Evolutionary conservation across 306 rosid species (phyloP), one percentile per base, ranked within the genome.

Genomic region (Lupinus albus): DNA sequence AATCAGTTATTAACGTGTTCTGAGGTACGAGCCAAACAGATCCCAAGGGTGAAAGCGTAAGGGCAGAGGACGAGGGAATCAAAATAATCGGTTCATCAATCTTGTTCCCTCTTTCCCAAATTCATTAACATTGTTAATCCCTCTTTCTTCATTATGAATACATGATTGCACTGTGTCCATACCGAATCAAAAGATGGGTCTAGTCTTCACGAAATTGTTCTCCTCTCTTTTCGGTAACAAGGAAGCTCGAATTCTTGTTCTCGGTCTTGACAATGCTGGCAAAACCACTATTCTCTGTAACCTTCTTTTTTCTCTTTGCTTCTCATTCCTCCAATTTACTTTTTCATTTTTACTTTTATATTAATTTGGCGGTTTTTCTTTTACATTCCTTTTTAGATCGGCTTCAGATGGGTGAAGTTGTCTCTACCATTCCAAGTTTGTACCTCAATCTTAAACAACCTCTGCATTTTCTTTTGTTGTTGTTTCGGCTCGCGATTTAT

Each of bases 401-500:
- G 91, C 97, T 94, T 38, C 99, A 94, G 89, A 94, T 94, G 99
- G 99, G 99, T 35, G 96, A 93, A 81, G 96, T 94, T 81, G 99
- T 94, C 80, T 90, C 99, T 57, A 94, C 99, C 13, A 94, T 94
- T 81, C 99, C 99, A 88, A 94, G 99, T 90, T 80, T 58, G 97
- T 90, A 39, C 58, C 30, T 63, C 9, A 47, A 70, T 32, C 45
- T 63, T 41, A 36, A 28, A 30, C 4, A 20, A 30, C 3, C 21
- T 36, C 67, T 47, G 14, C 15, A 18, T 64, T 76, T 13, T 51
- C 20, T 38, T 57, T 21, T 14, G 10, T 42, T 13, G 50, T 38
- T 28, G 62, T 30, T 41, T 46, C 97, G 88, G 53, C 9, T 32
- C 13, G 11, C 9, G 38, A 56, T 55, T 42, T 49, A 28, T 64